Percentiles rank a stretch among this genome's conserved stretches.
phyloP scores from a whole-genome alignment of 441 rosid genomes.

The Bruguiera hainesii region DNA sequence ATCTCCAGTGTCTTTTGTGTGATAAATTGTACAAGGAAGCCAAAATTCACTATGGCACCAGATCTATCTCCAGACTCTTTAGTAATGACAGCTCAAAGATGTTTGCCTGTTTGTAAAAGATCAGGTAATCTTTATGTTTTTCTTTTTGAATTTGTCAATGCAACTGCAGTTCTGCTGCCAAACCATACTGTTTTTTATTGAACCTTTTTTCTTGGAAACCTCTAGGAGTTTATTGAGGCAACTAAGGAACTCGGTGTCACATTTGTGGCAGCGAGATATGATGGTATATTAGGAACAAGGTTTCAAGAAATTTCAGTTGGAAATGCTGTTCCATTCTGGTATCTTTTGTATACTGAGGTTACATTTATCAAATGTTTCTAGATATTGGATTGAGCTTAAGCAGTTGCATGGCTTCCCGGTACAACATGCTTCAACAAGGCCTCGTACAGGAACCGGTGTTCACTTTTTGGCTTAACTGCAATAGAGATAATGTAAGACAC shows the following conservation, averaged over 20 bases:
- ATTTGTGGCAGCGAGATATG: conserved; percentile 69
- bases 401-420: conserved; percentile 37
- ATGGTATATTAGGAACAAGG: conserved; percentile 84
- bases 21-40: conserved; percentile 37
- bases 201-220: background rate
- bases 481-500: conserved; percentile 47
- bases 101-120: conserved; percentile 57
- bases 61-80: conserved; percentile 73
- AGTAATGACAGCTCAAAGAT: conserved; percentile 54
- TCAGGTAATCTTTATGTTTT: conserved; percentile 43
- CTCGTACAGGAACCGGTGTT: conserved; percentile 56
- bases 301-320: conserved; percentile 83
- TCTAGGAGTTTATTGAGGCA: conserved; percentile 77
- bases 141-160: background rate
- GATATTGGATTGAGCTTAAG: conserved; percentile 1
- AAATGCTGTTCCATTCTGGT: conserved; percentile 78
- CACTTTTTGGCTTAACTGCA: conserved; percentile 80
- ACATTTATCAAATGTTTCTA: background rate
- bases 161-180: no score
- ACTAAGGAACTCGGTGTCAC: conserved; percentile 70
- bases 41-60: conserved; percentile 61
- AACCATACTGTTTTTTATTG: background rate
- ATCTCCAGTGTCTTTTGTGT: background rate
- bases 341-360: conserved; percentile 10
- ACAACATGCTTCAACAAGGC: conserved; percentile 76